Conservation (phyloP, 495 filamentous ascomycete species). For the Xylaria palmicola region DNA sequence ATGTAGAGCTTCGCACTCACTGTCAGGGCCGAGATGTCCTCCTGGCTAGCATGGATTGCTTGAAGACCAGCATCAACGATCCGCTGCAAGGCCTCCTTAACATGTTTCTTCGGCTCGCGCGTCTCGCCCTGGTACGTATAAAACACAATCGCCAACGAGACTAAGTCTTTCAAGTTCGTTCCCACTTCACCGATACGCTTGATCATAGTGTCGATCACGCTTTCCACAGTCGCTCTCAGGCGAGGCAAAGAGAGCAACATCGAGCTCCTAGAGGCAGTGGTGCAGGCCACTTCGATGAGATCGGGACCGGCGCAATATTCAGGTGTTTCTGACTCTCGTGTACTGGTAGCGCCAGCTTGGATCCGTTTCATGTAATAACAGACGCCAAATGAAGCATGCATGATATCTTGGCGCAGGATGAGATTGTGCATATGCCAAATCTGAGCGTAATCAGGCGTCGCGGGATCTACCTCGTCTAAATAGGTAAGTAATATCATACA, state of each 20-base stretch:
- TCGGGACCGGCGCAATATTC: slow-evolving; percentile 10
- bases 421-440: slow-evolving; percentile 35
- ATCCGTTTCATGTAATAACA: slow-evolving; percentile 38
- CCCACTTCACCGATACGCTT: slow-evolving; percentile 28
- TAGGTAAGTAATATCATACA: slow-evolving; percentile 39
- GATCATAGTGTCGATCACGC: slow-evolving; percentile 29
- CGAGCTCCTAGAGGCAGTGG: slow-evolving; percentile 23
- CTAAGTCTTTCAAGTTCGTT: slow-evolving; percentile 34
- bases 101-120: slow-evolving; percentile 26
- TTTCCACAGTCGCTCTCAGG: slow-evolving; percentile 30
- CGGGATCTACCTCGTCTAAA: slow-evolving; percentile 36
- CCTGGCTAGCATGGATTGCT: slow-evolving; percentile 23
- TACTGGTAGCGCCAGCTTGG: slow-evolving; percentile 2
- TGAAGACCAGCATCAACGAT: slow-evolving; percentile 31
- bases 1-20: slow-evolving; percentile 13
- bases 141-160: slow-evolving; percentile 34
- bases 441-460: slow-evolving; percentile 28
- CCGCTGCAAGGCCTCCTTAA: slow-evolving; percentile 25
- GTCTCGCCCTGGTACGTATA: slow-evolving; percentile 28
- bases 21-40: slow-evolving; percentile 27
- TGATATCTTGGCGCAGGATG: slow-evolving; percentile 35
- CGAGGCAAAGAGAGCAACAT: slow-evolving; percentile 29
- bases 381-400: slow-evolving; percentile 37
- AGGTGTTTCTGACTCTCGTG: neutral
- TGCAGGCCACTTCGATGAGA: slow-evolving; percentile 21